Evolutionary conservation across 2,329 filamentous ascomycete species (phyloP).

Genomic region (Xylaria sp.): DNA sequence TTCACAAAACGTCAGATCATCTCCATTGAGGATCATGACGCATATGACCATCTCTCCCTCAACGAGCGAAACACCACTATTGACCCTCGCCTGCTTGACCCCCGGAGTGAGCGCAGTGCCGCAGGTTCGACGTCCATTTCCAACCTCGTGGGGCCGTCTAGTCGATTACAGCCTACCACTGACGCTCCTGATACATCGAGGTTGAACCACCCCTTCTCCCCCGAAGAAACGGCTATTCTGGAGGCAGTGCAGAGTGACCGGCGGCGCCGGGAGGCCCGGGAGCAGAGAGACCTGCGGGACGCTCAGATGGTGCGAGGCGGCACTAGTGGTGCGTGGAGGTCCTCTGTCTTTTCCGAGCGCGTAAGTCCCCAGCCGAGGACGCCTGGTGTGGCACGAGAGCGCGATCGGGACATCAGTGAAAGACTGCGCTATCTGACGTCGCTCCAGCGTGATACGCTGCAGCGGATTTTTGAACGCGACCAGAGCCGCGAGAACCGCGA

Average conservation of each 20-base stretch:
- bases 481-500: slow-evolving; percentile 38
- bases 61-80: slow-evolving; percentile 61
- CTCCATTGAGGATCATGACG: slow-evolving; percentile 63
- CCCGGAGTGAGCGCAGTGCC: slow-evolving; percentile 50
- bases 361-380: slow-evolving; percentile 39
- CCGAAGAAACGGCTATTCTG: slow-evolving; percentile 61
- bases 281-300: slow-evolving; percentile 38
- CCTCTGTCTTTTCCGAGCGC: slow-evolving; percentile 40
- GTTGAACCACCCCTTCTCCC: slow-evolving; percentile 57
- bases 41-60: slow-evolving; percentile 61
- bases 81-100: slow-evolving; percentile 58
- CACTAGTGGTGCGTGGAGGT: slow-evolving; percentile 36
- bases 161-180: slow-evolving; percentile 38
- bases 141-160: slow-evolving; percentile 43
- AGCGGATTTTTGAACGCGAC: slow-evolving; percentile 42
- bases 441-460: slow-evolving; percentile 42
- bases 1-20: slow-evolving; percentile 73
- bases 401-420: slow-evolving; percentile 28
- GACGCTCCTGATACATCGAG: slow-evolving; percentile 47
- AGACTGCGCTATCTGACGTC: slow-evolving; percentile 30
- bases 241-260: slow-evolving; percentile 62
- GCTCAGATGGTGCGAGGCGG: slow-evolving; percentile 30
- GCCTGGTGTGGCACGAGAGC: slow-evolving; percentile 20
- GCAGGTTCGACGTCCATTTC: slow-evolving; percentile 39
- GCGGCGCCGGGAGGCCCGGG: slow-evolving; percentile 54